These are phyloP conservation scores for Wickerhamiella lipophila DNA, from an alignment of 805 yeast genomes.

Conservation along the genomic window DNA sequence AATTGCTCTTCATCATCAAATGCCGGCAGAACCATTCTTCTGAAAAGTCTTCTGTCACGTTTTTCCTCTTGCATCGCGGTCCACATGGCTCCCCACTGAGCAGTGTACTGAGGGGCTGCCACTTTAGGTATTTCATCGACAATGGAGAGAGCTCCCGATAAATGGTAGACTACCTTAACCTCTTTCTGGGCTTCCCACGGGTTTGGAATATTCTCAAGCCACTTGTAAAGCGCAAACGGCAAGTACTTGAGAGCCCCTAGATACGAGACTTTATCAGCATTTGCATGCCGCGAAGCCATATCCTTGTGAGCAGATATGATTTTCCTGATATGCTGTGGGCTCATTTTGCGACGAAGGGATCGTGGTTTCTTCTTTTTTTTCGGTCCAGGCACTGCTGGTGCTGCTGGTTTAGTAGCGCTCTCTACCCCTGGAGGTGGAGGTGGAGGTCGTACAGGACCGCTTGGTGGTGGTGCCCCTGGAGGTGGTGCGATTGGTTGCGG, in stretches of 20 bases:
- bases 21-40: constrained; percentile 87
- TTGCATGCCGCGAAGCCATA: constrained; percentile 61
- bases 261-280: constrained; percentile 75
- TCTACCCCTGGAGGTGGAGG: not conserved
- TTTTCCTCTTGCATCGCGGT: constrained; percentile 86
- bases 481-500: not conserved
- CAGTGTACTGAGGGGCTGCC: constrained; percentile 76
- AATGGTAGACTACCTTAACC: constrained; percentile 79
- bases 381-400: not conserved
- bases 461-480: not conserved
- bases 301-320: constrained; percentile 77
- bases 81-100: constrained; percentile 97
- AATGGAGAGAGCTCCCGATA: constrained; percentile 88
- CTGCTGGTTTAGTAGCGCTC: not conserved
- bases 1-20: constrained; percentile 98
- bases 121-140: constrained; percentile 88
- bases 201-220: constrained; percentile 92
- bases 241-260: constrained; percentile 84
- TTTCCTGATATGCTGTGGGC: constrained; percentile 83
- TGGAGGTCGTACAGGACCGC: not conserved
- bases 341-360: constrained; percentile 60
- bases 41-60: constrained; percentile 77
- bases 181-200: constrained; percentile 91
- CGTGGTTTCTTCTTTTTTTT: constrained; percentile 23
- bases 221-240: constrained; percentile 88